These are phyloP conservation scores for Trichoderma cornu-damae DNA, from an alignment of 2,329 filamentous ascomycete species.

Conservation along the genomic window DNA sequence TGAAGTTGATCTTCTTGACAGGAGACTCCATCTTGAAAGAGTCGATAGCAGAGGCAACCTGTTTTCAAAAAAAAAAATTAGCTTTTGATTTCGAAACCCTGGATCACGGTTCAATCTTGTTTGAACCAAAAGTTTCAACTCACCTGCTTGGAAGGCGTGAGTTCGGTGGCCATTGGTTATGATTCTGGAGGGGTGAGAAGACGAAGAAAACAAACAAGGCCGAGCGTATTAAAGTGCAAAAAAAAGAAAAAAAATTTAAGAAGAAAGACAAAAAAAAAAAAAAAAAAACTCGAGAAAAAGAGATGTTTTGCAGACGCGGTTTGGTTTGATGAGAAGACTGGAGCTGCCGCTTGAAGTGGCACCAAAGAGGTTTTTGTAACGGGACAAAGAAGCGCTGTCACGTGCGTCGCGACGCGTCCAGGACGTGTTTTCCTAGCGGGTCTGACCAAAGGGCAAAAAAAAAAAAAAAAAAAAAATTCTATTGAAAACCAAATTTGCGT, in stretches of 20 bases:
- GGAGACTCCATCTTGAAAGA: slow-evolving; percentile 90
- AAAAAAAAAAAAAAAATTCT: too few relatives aligned
- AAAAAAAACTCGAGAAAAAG: background rate
- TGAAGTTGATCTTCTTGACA: slow-evolving; percentile 82
- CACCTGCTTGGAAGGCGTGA: slow-evolving; percentile 58
- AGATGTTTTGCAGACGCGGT: slow-evolving; percentile 29
- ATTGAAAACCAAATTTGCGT: background rate
- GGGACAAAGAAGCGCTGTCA: slow-evolving; percentile 34
- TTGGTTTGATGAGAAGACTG: slow-evolving; percentile 24
- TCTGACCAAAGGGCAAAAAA: too few relatives aligned
- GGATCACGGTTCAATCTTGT: background rate
- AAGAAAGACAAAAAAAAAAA: too few relatives aligned
- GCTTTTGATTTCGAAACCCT: slow-evolving; percentile 1
- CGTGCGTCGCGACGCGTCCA: slow-evolving; percentile 36
- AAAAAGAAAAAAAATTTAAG: background rate
- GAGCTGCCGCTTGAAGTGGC: slow-evolving; percentile 25
- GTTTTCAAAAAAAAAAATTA: slow-evolving; percentile 22
- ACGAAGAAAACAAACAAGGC: slow-evolving; percentile 17
- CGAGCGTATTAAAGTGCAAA: slow-evolving; percentile 21
- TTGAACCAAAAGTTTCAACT: too few relatives aligned
- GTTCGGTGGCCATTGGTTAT: slow-evolving; percentile 66
- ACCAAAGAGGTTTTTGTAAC: slow-evolving; percentile 38
- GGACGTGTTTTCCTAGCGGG: slow-evolving; percentile 26
- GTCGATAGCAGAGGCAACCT: slow-evolving; percentile 85
- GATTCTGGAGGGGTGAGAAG: slow-evolving; percentile 12